Evolutionary conservation across 192 early-diverging fungal species (phyloP), one percentile per base, ranked within the genome.

Genomic region (Pilaira anomala): DNA sequence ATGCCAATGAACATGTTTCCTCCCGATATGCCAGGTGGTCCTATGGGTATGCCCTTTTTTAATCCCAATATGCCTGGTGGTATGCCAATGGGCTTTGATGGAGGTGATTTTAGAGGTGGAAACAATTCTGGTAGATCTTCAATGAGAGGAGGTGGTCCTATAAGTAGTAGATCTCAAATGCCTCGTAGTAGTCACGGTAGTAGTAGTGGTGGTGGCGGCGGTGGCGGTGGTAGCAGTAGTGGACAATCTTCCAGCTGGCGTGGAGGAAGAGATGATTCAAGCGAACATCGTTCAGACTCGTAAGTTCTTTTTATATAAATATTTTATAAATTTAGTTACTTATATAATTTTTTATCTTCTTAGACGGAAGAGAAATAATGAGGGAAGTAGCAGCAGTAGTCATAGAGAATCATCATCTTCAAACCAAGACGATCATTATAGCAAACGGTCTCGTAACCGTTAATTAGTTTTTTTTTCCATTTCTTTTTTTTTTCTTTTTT

Each of bases 1-100:
- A 71, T 74, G 45, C 52, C 72, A 2, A 74, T 57, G 51, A 58
- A 59, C 2, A 74, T 78, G 63, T 74, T 64, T 7, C 66, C 68
- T 61, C 71, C 67, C 24, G 73, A 71, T 13, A 75, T 79, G 74
- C 36, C 54, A 12, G 60, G 65, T 5, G 60, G 65, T 24, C 64
- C 65, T 0, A 72, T 72, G 70, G 55, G 55, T 3, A 68, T 71
- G 62, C 62, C 68, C 5, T 74, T 77, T 55, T 68, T 68, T 33
- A 78, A 66, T 30, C 40, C 62, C 16, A 63, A 68, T 48, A 68
- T 68, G 53, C 63, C 50, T n/a, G 71, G 66, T 30, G 72, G 33
- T 36, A 36, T 61, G 0, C 68, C 67, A 18, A 66, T 59, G 55
- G 67, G 69, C 3, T 68, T 62, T 62, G 66, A 68, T 45, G 66